Evolutionary conservation across 2,329 filamentous ascomycete genomes (phyloP).

Genomic region (Colletotrichum tropicale): DNA sequence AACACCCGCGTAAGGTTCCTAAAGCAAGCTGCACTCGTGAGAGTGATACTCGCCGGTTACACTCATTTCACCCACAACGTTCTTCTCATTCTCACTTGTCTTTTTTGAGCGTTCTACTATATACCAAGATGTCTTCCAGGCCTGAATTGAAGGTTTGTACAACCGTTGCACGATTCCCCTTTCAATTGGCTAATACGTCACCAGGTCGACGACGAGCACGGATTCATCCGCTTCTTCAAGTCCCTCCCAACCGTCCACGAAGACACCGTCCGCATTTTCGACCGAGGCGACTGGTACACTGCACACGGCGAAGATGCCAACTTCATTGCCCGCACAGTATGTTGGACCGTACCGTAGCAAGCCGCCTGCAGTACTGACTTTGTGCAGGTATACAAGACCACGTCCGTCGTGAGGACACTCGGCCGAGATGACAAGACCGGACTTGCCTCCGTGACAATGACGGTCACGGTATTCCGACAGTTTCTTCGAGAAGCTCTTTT

Average conservation of each 20-base stretch:
- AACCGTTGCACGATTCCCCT: conserved; percentile 1
- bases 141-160: conserved; percentile 70
- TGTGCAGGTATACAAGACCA: conserved; percentile 89
- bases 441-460: conserved; percentile 93
- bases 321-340: conserved; percentile 79
- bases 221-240: conserved; percentile 97
- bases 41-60: background rate
- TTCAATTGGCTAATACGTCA: background rate
- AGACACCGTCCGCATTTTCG: conserved; percentile 87
- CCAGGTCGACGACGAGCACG: conserved; percentile 93
- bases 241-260: conserved; percentile 74
- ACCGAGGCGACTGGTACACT: conserved; percentile 94
- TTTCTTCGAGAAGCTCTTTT: conserved; percentile 95
- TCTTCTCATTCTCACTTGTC: background rate
- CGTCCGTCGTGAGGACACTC: conserved; percentile 89
- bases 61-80: background rate
- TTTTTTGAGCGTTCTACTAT: background rate
- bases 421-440: conserved; percentile 84
- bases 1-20: background rate
- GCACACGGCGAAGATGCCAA: conserved; percentile 86
- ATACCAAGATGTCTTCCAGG: conserved; percentile 67
- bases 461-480: conserved; percentile 91
- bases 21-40: background rate
- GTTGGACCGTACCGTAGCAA: conserved; percentile 20
- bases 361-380: background rate